A percentile compares a stretch with the other conserved stretches of the same genome.
These are phyloP conservation scores for Amanita exitialis DNA, from an alignment of 768 basidiomycete genomes.

Conservation along the genomic window DNA sequence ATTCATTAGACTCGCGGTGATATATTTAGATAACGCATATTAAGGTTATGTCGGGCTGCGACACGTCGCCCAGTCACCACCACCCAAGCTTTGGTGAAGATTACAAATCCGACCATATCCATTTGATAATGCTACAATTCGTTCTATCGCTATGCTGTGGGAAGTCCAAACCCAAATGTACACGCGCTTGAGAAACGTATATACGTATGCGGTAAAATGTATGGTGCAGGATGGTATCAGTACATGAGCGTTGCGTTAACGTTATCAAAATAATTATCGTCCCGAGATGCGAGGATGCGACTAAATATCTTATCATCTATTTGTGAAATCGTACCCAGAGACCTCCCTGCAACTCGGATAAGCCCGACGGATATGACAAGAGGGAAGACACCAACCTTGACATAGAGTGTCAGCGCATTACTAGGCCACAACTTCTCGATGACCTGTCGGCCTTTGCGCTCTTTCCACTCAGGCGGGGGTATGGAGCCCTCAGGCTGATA, in stretches of 20 bases:
- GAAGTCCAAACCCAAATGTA: not conserved
- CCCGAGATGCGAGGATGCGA: too few species aligned
- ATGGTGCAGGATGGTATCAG: not conserved
- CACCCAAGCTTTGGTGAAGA: too few species aligned
- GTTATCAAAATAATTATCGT: not conserved
- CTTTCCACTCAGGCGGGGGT: constrained; percentile 51
- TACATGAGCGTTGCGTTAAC: not conserved
- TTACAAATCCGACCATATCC: not conserved
- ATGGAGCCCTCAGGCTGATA: constrained; percentile 51
- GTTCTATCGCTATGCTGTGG: not conserved
- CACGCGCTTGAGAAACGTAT: not conserved
- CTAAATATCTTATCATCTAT: not conserved
- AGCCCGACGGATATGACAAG: not conserved
- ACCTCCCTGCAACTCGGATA: constrained; percentile 32
- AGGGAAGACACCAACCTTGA: constrained; percentile 39
- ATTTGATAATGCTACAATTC: not conserved
- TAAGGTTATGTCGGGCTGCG: too few species aligned
- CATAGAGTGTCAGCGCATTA: constrained; percentile 52
- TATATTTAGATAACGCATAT: too few species aligned
- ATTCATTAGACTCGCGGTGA: too few species aligned
- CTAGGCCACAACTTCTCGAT: constrained; percentile 54
- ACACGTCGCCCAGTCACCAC: too few species aligned
- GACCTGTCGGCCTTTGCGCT: constrained; percentile 35
- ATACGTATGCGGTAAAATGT: not conserved
- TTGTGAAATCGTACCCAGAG: constrained; percentile 42